A percentile compares a stretch with the other conserved stretches of the same genome.
Evolutionary conservation across 805 yeast genomes (phyloP).

Genomic region (Wickerhamiella dianesei): DNA sequence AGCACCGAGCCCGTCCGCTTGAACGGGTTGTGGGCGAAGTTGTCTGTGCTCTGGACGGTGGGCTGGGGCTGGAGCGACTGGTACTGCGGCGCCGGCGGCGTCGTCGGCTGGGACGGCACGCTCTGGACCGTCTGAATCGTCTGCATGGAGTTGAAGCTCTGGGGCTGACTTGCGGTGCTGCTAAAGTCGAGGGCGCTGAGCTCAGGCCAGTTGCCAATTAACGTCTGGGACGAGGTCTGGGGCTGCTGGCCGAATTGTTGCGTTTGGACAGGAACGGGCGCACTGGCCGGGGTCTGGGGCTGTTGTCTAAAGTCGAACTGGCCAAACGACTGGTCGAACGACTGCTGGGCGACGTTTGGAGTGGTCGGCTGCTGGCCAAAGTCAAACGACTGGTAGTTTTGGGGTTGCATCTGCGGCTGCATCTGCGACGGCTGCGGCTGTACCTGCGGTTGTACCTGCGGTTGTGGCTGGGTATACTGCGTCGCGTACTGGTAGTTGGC

Average conservation of each 20-base stretch:
- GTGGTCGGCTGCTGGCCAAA: constrained; percentile 15
- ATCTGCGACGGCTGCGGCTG: constrained; percentile 12
- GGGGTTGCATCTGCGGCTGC: background rate
- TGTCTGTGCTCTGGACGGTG: constrained; percentile 25
- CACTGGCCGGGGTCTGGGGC: constrained; percentile 13
- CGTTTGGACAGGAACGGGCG: too few species aligned
- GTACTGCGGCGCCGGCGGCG: constrained; percentile 5
- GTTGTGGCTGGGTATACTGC: constrained; percentile 2
- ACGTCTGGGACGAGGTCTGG: background rate
- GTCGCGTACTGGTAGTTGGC: constrained; percentile 13
- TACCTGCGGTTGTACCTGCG: constrained; percentile 8
- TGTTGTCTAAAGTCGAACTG: constrained; percentile 1
- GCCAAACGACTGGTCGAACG: constrained; percentile 12
- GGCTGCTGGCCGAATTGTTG: constrained; percentile 14
- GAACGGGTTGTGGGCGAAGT: constrained; percentile 17
- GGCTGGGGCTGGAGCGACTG: constrained; percentile 19
- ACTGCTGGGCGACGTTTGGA: constrained; percentile 18
- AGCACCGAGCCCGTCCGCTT: constrained; percentile 6
- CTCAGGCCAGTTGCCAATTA: constrained; percentile 7
- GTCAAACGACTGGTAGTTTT: constrained; percentile 5
- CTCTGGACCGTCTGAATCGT: constrained; percentile 1
- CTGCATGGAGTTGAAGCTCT: background rate
- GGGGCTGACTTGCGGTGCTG: background rate
- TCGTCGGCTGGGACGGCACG: constrained; percentile 7
- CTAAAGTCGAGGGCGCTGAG: background rate